A percentile compares a stretch with the other conserved stretches of the same genome.
phyloP scores from a whole-genome alignment of 208 protist genomes.

The Wallacemonas collosoma region DNA sequence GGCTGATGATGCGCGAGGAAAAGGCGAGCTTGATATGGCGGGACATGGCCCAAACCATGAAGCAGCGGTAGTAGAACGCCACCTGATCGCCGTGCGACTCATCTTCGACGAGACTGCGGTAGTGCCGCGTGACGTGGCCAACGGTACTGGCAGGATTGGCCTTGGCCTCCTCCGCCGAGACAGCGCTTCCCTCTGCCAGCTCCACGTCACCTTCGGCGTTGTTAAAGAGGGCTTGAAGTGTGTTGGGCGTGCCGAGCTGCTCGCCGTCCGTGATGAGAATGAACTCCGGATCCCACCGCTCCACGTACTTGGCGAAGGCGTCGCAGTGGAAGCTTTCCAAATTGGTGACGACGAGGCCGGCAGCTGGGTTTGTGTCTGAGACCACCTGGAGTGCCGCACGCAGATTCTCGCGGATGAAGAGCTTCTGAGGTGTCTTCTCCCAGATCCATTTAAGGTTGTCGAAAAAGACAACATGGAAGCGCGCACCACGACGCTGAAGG shows the following conservation, averaged over 20 bases:
- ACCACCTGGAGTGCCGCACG: conserved; percentile 42
- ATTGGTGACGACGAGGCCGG: conserved; percentile 46
- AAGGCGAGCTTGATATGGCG: conserved; percentile 80
- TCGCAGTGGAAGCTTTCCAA: conserved; percentile 76
- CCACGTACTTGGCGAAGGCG: conserved; percentile 62
- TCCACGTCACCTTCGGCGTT: conserved; percentile 22
- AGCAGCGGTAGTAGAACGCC: conserved; percentile 75
- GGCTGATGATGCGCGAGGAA: conserved; percentile 79
- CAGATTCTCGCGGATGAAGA: conserved; percentile 82
- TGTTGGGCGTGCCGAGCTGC: conserved; percentile 62
- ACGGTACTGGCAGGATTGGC: background rate
- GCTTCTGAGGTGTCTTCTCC: conserved; percentile 70
- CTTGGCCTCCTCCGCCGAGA: conserved; percentile 8
- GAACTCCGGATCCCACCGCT: conserved; percentile 82
- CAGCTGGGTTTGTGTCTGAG: conserved; percentile 36
- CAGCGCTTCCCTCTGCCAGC: background rate
- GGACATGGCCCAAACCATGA: conserved; percentile 73
- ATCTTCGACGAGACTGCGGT: conserved; percentile 81
- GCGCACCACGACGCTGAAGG: conserved; percentile 68
- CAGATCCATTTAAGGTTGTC: conserved; percentile 73
- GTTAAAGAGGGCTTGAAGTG: conserved; percentile 65
- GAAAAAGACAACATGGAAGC: conserved; percentile 91
- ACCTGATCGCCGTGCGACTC: conserved; percentile 57
- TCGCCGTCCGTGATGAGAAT: conserved; percentile 89
- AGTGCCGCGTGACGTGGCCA: conserved; percentile 26